Conservation (phyloP, 108 stramenopile genomes). For the Cyclotella cryptica region DNA sequence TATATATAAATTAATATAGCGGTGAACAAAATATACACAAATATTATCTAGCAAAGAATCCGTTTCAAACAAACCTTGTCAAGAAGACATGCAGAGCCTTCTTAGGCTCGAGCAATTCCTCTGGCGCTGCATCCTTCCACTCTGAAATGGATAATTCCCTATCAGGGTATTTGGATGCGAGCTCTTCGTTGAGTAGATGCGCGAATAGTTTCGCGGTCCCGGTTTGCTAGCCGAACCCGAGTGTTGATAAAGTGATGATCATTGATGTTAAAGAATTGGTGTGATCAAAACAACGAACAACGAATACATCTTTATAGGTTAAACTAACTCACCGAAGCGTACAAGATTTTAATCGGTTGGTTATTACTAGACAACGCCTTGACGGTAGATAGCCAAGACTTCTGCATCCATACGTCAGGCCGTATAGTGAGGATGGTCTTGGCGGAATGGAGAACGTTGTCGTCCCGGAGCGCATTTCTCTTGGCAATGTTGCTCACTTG, state of each 20-base stretch:
- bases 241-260: slow-evolving; percentile 53
- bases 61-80: background rate
- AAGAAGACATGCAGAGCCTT: slow-evolving; percentile 35
- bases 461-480: background rate
- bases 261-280: slow-evolving; percentile 1
- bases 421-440: background rate
- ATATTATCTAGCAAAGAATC: background rate
- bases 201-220: slow-evolving; percentile 96
- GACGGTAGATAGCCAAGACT: slow-evolving; percentile 17
- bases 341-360: slow-evolving; percentile 28
- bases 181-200: slow-evolving; percentile 68
- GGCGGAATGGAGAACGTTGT: background rate
- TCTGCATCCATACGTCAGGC: background rate
- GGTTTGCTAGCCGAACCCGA: slow-evolving; percentile 82
- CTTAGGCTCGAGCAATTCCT: slow-evolving; percentile 56
- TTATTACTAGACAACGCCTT: slow-evolving; percentile 20
- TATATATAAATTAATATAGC: background rate
- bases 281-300: no score
- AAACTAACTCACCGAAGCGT: slow-evolving; percentile 26
- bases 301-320: no score
- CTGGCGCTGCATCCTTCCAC: slow-evolving; percentile 60
- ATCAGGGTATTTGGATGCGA: slow-evolving; percentile 45
- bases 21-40: background rate
- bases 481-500: background rate
- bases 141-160: slow-evolving; percentile 48